These are phyloP conservation scores for Monosporascus sp. DNA, from an alignment of 2,329 filamentous ascomycete species.

Conservation along the genomic window DNA sequence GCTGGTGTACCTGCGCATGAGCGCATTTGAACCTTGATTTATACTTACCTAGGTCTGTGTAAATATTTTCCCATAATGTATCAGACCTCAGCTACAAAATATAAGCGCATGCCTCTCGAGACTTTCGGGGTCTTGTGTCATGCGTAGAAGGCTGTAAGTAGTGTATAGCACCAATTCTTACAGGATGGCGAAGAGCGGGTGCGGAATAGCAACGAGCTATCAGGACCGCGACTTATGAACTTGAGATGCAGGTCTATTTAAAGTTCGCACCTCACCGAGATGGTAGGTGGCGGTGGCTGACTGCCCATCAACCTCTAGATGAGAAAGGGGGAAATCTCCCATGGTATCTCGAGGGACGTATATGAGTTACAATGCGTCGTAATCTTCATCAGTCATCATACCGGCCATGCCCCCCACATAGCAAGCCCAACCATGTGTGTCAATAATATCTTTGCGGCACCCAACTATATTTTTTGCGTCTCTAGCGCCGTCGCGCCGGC, in stretches of 20 bases:
- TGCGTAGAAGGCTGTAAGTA: no score
- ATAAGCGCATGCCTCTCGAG: fast-evolving
- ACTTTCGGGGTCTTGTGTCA: no score
- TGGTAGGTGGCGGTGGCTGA: slow-evolving; percentile 3
- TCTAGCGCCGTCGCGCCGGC: slow-evolving; percentile 1
- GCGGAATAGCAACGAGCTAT: neutral
- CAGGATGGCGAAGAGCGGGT: neutral
- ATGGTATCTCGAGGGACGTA: slow-evolving; percentile 22
- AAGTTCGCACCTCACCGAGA: neutral
- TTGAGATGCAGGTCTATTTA: neutral
- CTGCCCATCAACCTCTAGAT: slow-evolving; percentile 23
- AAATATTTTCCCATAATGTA: no score
- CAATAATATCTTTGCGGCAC: neutral
- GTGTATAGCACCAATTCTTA: no score
- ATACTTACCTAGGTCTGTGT: no score
- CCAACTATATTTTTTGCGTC: neutral
- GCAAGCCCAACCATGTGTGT: neutral
- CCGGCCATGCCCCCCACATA: neutral
- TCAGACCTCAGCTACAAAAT: no score
- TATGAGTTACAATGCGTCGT: slow-evolving; percentile 19
- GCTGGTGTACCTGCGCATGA: no score
- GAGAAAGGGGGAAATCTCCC: neutral
- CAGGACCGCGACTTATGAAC: neutral
- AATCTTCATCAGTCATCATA: slow-evolving; percentile 23
- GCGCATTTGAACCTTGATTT: no score